Evolutionary conservation across 805 yeast genomes (phyloP).

Genomic region (Wickerhamomyces mucosus): DNA sequence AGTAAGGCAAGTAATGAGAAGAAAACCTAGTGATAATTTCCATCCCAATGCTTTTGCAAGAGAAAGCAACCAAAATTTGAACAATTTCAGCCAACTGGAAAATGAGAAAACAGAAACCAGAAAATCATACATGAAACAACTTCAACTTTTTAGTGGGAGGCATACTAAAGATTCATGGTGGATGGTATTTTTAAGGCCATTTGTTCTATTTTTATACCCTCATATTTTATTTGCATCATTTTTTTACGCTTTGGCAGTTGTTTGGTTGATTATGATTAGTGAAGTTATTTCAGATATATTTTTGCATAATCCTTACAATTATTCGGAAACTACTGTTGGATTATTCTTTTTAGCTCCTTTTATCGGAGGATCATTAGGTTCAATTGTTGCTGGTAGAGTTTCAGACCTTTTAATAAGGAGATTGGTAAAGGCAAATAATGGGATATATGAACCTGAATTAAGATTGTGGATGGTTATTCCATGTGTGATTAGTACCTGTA

Average conservation of each 20-base stretch:
- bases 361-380: slow-evolving; percentile 48
- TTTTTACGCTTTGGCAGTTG: slow-evolving; percentile 46
- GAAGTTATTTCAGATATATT: slow-evolving; percentile 46
- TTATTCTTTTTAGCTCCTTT: slow-evolving; percentile 47
- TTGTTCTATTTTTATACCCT: slow-evolving; percentile 40
- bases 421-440: slow-evolving; percentile 36
- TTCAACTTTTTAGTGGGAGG: slow-evolving; percentile 39
- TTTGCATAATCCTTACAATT: slow-evolving; percentile 29
- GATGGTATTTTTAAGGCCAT: slow-evolving; percentile 47
- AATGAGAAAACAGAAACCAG: slow-evolving; percentile 1
- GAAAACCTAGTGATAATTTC: slow-evolving; percentile 4
- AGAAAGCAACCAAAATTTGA: neutral
- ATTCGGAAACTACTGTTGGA: slow-evolving; percentile 37
- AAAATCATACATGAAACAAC: slow-evolving; percentile 22
- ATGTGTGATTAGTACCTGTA: slow-evolving; percentile 29
- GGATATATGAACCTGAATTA: slow-evolving; percentile 56
- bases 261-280: slow-evolving; percentile 54
- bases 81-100: neutral
- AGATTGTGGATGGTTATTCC: slow-evolving; percentile 46
- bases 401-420: slow-evolving; percentile 39
- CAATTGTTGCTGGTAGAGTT: slow-evolving; percentile 40
- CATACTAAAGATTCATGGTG: slow-evolving; percentile 42
- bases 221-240: slow-evolving; percentile 41
- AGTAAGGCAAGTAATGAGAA: slow-evolving; percentile 32
- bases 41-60: neutral